These are phyloP conservation scores for Crithidia brevicula DNA, from an alignment of 208 protist genomes.

Conservation along the genomic window DNA sequence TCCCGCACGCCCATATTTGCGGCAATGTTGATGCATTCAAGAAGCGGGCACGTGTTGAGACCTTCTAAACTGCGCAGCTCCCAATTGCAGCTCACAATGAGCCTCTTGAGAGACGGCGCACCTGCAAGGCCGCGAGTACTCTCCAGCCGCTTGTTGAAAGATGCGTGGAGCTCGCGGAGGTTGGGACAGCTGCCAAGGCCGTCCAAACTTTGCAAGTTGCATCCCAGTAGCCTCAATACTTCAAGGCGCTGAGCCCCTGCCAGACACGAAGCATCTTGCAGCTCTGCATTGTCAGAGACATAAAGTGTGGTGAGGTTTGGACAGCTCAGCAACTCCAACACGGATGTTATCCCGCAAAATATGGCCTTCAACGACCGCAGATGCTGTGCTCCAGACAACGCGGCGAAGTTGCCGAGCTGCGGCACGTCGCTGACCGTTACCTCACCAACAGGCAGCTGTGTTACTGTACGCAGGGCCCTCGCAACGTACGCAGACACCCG, in stretches of 20 bases:
- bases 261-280: not conserved
- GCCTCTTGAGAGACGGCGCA: not conserved
- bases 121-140: conserved; percentile 5
- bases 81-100: not conserved
- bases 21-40: too few species aligned
- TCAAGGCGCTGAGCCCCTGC: not conserved
- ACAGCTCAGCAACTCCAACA: not conserved
- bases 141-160: not conserved
- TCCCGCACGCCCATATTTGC: too few species aligned
- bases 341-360: not conserved
- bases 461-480: not conserved
- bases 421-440: not conserved
- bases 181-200: not conserved
- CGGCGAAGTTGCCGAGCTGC: not conserved
- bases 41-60: too few species aligned
- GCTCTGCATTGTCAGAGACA: not conserved
- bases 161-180: not conserved
- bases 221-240: not conserved
- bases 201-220: not conserved
- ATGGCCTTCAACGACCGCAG: not conserved
- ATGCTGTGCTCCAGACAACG: not conserved
- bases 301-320: not conserved
- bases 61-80: not conserved
- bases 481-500: not conserved
- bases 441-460: not conserved